Base-by-base conservation (phyloP, 495 filamentous ascomycete genomes). In the Halenospora varia region DNA sequence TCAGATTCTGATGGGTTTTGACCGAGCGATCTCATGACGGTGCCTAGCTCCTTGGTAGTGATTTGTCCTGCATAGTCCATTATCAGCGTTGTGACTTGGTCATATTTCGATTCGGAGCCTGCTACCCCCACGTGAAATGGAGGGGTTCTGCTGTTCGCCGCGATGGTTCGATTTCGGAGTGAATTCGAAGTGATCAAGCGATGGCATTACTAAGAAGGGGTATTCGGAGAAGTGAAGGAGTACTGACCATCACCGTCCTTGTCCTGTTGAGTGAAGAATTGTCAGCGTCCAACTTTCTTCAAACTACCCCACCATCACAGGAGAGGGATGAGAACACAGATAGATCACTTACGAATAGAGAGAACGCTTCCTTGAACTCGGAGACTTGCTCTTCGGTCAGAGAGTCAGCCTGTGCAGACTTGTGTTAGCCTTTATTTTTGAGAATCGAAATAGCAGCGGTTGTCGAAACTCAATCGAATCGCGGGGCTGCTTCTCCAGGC, bases 281-380 rank as follows among this genome's bases (percentile, higher is more conserved):
- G 51, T 55, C 40, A 68, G 60, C 25, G n/a, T 19, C 39, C 61
- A 46, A 25, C 23, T 52, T 24, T 35, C 22, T n/a, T 25, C 10
- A 40, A 40, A 29, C 44, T 49, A 48, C 42, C 39, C 11, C 51
- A 23, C 13, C 48, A 49, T 29, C 39, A 10, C 19, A 22, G 48
- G 48, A 40, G 26, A 45, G 18, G 35, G 23, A 22, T 25, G 10
- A 60, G 23, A 1, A 8, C 19, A 8, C 44, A 40, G 35, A 92
- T n/a, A n/a, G n/a, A n/a, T n/a, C n/a, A n/a, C 94, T 88, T 83
- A 98, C 94, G 75, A 98, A 98, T 39, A 98, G 88, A 72, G 94
- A 98, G 81, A 98, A 98, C 47, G 94, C 94, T 80, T 98, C 95
- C 87, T 97, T 98, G 78, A 97, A 98, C 80, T 98, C 94, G 71